Conservation (phyloP, 345 rosid species). For the Trapa bicornis region DNA sequence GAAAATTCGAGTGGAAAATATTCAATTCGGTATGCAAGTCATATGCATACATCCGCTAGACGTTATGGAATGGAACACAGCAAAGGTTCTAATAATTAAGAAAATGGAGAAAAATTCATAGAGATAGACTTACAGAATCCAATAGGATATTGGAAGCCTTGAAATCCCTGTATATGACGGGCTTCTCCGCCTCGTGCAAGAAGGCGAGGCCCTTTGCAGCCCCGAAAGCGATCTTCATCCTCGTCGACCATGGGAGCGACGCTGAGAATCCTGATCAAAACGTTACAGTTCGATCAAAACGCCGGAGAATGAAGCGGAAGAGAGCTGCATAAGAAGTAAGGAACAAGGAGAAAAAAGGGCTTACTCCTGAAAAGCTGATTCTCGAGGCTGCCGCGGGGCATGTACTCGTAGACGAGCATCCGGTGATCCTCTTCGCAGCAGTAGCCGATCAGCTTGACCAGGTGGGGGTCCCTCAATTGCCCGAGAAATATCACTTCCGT, state of each 20-base stretch:
- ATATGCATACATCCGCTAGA: no score
- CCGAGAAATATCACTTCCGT: conserved; percentile 80
- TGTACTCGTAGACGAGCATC: conserved; percentile 71
- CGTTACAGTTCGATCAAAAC: background rate
- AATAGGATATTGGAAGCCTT: conserved; percentile 80
- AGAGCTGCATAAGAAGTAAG: background rate
- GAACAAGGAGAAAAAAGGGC: conserved; percentile 1
- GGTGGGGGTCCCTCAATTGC: conserved; percentile 62
- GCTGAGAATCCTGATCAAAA: conserved; percentile 45
- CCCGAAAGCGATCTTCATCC: conserved; percentile 82
- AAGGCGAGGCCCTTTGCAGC: conserved; percentile 84
- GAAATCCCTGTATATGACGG: conserved; percentile 81
- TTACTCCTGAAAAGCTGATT: conserved; percentile 73
- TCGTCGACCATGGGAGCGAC: conserved; percentile 74
- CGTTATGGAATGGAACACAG: no score
- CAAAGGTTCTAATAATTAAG: background rate
- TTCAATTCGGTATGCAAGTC: background rate
- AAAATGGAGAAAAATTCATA: background rate
- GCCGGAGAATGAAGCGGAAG: no score
- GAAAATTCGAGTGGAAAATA: background rate
- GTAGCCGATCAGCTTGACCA: conserved; percentile 79
- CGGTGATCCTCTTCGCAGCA: conserved; percentile 89
- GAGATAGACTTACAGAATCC: conserved; percentile 45
- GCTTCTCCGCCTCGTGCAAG: conserved; percentile 69
- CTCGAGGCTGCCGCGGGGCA: conserved; percentile 94